Evolutionary conservation across 208 protist genomes (phyloP).

Genomic region (Entamoeba histolytica): DNA sequence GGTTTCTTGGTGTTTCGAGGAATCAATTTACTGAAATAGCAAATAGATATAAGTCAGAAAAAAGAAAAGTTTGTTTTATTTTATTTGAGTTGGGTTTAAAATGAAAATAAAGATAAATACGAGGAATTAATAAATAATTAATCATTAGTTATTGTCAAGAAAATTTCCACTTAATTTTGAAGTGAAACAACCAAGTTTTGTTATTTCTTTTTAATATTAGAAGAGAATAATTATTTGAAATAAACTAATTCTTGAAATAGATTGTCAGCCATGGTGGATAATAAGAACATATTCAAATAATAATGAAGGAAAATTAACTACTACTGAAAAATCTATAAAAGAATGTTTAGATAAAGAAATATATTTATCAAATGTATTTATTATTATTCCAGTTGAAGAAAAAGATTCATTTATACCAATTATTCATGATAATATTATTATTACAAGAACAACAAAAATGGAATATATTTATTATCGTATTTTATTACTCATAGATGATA

Average conservation of each 20-base stretch:
- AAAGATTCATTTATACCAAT: neutral
- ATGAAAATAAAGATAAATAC: too few species aligned
- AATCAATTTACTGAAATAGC: neutral
- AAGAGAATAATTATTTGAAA: too few species aligned
- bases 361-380: neutral
- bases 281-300: neutral
- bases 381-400: neutral
- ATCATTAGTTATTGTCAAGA: too few species aligned
- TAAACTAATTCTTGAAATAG: neutral
- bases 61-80: neutral
- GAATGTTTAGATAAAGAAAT: neutral
- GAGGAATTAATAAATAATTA: too few species aligned
- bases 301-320: neutral
- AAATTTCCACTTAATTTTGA: neutral
- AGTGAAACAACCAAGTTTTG: neutral
- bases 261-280: neutral
- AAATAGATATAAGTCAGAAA: neutral
- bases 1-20: neutral
- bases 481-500: neutral
- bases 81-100: too few species aligned
- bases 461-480: neutral
- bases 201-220: too few species aligned
- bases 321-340: neutral
- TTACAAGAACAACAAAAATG: neutral
- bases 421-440: neutral